These are phyloP conservation scores for Apiospora kogelbergensis DNA, from an alignment of 2,329 filamentous ascomycete species.

Conservation along the genomic window DNA sequence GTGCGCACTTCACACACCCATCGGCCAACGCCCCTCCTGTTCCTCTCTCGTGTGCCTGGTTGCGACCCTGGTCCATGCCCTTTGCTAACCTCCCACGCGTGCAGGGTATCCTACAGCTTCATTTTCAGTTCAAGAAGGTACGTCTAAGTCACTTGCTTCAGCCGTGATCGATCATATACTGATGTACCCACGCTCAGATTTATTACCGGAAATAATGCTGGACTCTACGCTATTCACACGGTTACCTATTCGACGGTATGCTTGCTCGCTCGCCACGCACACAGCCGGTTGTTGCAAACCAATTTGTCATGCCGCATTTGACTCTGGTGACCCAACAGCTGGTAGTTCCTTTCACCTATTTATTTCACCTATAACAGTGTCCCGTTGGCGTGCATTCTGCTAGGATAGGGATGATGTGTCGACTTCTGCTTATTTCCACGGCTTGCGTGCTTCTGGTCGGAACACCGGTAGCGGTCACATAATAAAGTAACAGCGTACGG, in stretches of 20 bases:
- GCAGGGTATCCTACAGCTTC: constrained; percentile 90
- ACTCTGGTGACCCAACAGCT: neutral
- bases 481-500: neutral
- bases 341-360: too few species aligned
- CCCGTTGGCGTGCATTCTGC: too few species aligned
- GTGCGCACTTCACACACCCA: constrained; percentile 7
- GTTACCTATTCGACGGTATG: neutral
- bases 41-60: constrained; percentile 16
- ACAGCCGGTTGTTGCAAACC: constrained; percentile 1
- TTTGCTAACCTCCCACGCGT: constrained; percentile 27
- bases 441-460: neutral
- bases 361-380: too few species aligned
- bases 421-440: too few species aligned
- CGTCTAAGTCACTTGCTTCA: constrained; percentile 20
- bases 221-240: neutral
- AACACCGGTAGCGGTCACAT: constrained; percentile 5
- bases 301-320: neutral
- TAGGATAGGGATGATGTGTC: too few species aligned
- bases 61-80: constrained; percentile 14
- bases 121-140: constrained; percentile 99
- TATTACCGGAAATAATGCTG: constrained; percentile 38
- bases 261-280: neutral
- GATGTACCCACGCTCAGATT: constrained; percentile 31
- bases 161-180: constrained; percentile 15
- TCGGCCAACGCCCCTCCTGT: neutral